Percentiles rank a stretch among this genome's conserved stretches.
These are phyloP conservation scores for Microthlaspi erraticum DNA, from an alignment of 345 rosid genomes.

Conservation along the genomic window DNA sequence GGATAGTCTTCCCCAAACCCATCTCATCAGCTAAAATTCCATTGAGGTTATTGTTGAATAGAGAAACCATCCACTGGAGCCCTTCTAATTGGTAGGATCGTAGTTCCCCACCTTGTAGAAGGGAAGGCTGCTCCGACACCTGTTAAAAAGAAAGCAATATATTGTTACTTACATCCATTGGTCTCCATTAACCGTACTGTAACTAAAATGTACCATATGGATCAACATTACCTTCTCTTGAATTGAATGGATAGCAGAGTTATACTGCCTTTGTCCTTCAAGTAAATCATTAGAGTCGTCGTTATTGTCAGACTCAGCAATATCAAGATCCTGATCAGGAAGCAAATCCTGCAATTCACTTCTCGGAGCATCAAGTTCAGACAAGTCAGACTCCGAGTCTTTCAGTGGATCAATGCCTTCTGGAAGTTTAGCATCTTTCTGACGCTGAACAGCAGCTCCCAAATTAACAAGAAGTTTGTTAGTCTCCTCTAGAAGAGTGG, in stretches of 20 bases:
- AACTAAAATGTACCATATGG: conserved; percentile 8
- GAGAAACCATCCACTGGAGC: conserved; percentile 99
- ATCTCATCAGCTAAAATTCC: conserved; percentile 99
- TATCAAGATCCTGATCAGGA: conserved; percentile 70
- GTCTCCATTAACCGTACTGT: conserved; percentile 20
- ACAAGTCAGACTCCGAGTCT: conserved; percentile 71
- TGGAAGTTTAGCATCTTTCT: conserved; percentile 76
- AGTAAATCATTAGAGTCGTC: conserved; percentile 86
- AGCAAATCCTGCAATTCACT: conserved; percentile 68
- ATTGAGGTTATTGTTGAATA: conserved; percentile 94
- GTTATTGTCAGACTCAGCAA: conserved; percentile 73
- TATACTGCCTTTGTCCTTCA: conserved; percentile 96
- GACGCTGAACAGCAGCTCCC: conserved; percentile 99
- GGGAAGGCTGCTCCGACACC: conserved; percentile 95
- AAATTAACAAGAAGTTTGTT: conserved; percentile 91
- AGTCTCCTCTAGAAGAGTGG: conserved; percentile 92
- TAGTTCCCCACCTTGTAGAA: conserved; percentile 92
- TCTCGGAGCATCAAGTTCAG: conserved; percentile 73
- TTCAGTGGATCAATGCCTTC: conserved; percentile 72
- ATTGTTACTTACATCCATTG: conserved; percentile 34
- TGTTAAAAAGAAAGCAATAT: conserved; percentile 47
- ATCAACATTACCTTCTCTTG: conserved; percentile 79
- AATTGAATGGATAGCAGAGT: conserved; percentile 93
- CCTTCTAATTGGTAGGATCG: conserved; percentile 95
- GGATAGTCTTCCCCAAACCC: conserved; percentile 99